These are phyloP conservation scores for Backusella parvicylindrica DNA, from an alignment of 192 early-diverging fungal genomes.

Conservation along the genomic window DNA sequence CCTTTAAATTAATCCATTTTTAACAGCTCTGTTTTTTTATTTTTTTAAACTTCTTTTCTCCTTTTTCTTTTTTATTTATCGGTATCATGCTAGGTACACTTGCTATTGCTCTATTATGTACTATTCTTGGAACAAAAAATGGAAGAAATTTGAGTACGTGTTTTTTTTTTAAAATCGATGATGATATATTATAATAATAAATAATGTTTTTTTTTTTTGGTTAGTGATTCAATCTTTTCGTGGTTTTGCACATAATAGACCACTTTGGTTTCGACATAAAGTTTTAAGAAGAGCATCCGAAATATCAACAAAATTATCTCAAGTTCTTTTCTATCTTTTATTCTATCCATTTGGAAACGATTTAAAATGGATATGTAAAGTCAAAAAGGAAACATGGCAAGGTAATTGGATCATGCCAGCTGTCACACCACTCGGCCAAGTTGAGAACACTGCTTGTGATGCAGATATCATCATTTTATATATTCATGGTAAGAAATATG, in stretches of 20 bases:
- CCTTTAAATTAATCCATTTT: background rate
- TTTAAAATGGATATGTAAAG: background rate
- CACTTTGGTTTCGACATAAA: background rate
- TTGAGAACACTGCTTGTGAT: background rate
- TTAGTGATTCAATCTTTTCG: background rate
- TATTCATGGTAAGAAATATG: constrained; percentile 15
- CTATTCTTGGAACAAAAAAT: background rate
- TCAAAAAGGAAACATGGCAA: constrained; percentile 4
- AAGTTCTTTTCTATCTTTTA: background rate
- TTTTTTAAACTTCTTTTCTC: background rate
- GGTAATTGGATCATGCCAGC: constrained; percentile 10
- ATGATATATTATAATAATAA: no score
- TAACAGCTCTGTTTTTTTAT: background rate
- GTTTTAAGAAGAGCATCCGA: background rate
- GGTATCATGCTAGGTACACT: background rate
- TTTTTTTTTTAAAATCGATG: no score
- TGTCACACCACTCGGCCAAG: background rate
- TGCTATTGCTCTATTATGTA: background rate
- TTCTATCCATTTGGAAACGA: background rate
- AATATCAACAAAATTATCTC: background rate
- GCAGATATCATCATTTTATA: constrained; percentile 10
- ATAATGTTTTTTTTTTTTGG: background rate
- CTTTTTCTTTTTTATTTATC: background rate
- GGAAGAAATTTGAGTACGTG: background rate
- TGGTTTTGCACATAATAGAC: background rate